Evolutionary conservation across 306 rosid genomes (phyloP).

Genomic region (Gastrolobium bilobum): DNA sequence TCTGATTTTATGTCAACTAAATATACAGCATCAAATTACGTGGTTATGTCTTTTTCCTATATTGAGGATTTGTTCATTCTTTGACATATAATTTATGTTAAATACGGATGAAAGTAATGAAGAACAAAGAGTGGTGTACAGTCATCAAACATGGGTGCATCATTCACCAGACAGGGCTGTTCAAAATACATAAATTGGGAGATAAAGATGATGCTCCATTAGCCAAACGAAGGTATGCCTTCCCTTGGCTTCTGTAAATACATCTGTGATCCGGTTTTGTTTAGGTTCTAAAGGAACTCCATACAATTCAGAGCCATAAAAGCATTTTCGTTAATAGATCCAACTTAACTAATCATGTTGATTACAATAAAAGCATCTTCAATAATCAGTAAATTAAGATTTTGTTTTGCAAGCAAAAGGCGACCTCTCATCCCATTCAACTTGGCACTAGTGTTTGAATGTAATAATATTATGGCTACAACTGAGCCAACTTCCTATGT

Average conservation of each 20-base stretch:
- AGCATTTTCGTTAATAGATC: too few species aligned
- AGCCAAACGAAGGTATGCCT: too few species aligned
- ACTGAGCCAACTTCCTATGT: too few species aligned
- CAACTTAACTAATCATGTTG: too few species aligned
- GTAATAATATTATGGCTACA: too few species aligned
- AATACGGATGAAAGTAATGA: not conserved
- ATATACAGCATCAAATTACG: not conserved
- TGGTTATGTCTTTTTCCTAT: not conserved
- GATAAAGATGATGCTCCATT: not conserved
- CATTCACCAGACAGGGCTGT: not conserved
- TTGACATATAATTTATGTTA: not conserved
- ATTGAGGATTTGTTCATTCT: not conserved
- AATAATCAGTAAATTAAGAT: slow-evolving; percentile 4
- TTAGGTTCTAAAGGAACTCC: too few species aligned
- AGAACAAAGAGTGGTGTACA: not conserved
- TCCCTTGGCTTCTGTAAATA: too few species aligned
- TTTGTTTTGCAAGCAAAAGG: not conserved
- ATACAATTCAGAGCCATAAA: too few species aligned
- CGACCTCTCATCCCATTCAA: too few species aligned
- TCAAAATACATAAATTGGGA: not conserved
- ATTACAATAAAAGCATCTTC: not conserved
- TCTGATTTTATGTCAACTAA: not conserved
- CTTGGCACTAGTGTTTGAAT: too few species aligned
- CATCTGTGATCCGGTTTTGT: too few species aligned
- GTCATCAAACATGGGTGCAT: too few species aligned